Evolutionary conservation across 139 green algal genomes (phyloP), one percentile per base, ranked within the genome.

Genomic region (Chlamydomonas sphaeroides): DNA sequence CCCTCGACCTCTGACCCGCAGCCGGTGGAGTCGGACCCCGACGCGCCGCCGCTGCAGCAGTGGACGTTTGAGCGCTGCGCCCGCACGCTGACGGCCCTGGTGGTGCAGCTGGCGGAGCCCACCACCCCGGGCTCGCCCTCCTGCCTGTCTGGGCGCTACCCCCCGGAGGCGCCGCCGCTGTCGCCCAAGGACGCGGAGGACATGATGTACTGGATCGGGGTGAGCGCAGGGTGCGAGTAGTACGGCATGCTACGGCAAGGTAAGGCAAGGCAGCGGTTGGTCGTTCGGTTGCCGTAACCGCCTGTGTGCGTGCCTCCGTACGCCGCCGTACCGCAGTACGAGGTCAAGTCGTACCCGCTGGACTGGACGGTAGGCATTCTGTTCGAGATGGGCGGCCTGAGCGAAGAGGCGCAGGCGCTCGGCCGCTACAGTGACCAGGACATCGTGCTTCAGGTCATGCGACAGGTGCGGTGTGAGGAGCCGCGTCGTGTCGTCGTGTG

Each of bases 151-250:
- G 66, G 45, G 25, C n/a, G 30, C 0, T 85, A 83, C 63, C 76
- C 53, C 26, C 66, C 66, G 14, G 38, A 11, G 39, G 79, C 26
- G 21, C 38, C 35, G 28, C 53, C 28, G 39, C 21, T 38, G 65
- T 45, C 18, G 38, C 67, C 66, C 0, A 33, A 11, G 5, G 35
- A 38, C 39, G 30, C 38, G 25, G 18, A 30, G 39, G 66, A 78
- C 53, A 68, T 85, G 67, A 69, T 77, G 66, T 85, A 77, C 53
- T 76, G 79, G 66, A 85, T 76, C 35, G n/a, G n/a, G 79, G 79
- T 70, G 53, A 20, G 70, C 33, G 36, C 2, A 23, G 38, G 38
- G 21, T 7, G 15, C 1, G 35, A 20, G 20, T 21, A 36, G 33
- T 33, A n/a, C 51, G 14, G 45, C 45, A 14, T 10, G 10, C 45